A percentile compares a stretch with the other conserved stretches of the same genome.
These are phyloP conservation scores for Lepidium aucheri DNA, from an alignment of 345 rosid genomes.

Conservation along the genomic window DNA sequence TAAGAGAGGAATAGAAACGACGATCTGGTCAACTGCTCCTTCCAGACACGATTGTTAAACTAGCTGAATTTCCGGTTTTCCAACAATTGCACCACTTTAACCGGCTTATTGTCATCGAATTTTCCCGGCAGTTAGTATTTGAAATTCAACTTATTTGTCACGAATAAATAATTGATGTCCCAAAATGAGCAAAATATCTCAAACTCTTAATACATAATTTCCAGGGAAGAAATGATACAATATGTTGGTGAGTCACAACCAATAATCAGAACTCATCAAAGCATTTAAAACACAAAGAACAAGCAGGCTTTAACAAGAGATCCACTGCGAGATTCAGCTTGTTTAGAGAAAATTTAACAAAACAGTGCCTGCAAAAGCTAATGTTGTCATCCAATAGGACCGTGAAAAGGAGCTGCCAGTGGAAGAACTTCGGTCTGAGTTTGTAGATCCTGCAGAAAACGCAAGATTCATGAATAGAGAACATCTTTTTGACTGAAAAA, in stretches of 20 bases:
- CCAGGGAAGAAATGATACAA: neutral
- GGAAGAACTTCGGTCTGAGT: conserved; percentile 17
- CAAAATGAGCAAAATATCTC: neutral
- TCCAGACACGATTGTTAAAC: neutral
- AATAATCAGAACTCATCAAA: neutral
- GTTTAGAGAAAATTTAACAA: neutral
- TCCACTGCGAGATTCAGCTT: conserved; percentile 1
- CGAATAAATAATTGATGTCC: too few relatives aligned
- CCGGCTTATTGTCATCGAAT: neutral
- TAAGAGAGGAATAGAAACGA: neutral
- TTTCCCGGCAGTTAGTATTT: neutral
- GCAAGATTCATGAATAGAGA: neutral
- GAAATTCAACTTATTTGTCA: neutral
- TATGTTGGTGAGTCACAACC: neutral
- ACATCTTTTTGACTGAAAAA: neutral
- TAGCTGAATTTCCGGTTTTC: neutral
- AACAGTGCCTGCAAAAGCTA: conserved; percentile 4
- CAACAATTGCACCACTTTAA: neutral
- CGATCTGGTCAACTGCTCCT: conserved; percentile 22
- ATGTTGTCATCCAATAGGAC: conserved; percentile 17
- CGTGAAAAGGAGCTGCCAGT: neutral
- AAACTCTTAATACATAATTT: neutral
- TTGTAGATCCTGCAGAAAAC: conserved; percentile 16
- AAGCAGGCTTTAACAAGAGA: neutral
- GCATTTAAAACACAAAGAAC: neutral